Evolutionary conservation across 306 rosid species (phyloP).

Genomic region (Cucurbita moschata): DNA sequence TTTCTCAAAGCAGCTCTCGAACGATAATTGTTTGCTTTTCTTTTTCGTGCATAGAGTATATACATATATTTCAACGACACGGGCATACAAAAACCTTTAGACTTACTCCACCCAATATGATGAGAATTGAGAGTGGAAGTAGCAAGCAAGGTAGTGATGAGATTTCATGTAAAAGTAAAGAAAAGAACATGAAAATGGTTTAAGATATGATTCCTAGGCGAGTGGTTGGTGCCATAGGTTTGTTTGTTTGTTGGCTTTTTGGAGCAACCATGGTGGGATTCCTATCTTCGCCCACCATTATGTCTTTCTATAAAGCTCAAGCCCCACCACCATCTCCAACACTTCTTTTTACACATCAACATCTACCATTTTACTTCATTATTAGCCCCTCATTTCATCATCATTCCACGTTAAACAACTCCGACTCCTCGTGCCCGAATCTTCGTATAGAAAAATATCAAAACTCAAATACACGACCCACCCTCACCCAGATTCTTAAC

Average conservation of each 20-base stretch:
- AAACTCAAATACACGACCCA: too few species aligned
- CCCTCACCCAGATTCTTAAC: too few species aligned
- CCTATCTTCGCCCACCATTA: not conserved
- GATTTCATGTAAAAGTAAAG: not conserved
- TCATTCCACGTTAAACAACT: not conserved
- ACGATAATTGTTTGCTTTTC: not conserved
- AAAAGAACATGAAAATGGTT: not conserved
- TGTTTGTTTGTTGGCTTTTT: not conserved
- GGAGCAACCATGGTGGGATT: not conserved
- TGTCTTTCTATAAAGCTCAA: not conserved
- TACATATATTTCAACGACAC: not conserved
- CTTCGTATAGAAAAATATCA: too few species aligned
- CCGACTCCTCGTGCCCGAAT: not conserved
- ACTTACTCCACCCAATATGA: conserved; percentile 1
- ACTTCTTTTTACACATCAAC: not conserved
- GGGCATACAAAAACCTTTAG: not conserved
- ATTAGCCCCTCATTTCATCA: not conserved
- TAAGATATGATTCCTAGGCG: conserved; percentile 1
- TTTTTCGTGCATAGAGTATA: not conserved
- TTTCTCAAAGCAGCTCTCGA: not conserved
- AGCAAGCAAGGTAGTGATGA: not conserved
- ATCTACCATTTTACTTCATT: not conserved
- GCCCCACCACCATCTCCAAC: not conserved
- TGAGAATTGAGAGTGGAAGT: not conserved
- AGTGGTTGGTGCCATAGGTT: not conserved